phyloP scores from a whole-genome alignment of 129 eudicot genomes.

The Centrapalus pauciflorus region DNA sequence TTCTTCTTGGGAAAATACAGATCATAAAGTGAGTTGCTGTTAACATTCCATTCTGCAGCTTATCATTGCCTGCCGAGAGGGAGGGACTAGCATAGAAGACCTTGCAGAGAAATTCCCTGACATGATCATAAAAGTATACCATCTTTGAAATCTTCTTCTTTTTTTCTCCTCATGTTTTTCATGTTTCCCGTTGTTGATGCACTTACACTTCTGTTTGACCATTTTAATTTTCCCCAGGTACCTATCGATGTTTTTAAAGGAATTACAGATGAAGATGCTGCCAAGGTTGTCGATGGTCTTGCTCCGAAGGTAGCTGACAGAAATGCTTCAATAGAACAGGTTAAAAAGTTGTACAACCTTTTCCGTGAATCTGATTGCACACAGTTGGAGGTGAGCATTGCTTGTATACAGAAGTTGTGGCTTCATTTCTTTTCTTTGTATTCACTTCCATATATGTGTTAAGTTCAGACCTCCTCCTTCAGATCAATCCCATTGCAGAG shows the following conservation, averaged over 20 bases:
- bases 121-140: conserved; percentile 76
- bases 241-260: conserved; percentile 88
- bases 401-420: background rate
- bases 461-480: conserved; percentile 18
- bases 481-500: conserved; percentile 97
- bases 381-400: conserved; percentile 66
- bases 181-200: background rate
- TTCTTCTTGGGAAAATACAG: background rate
- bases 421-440: background rate
- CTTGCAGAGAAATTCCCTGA: conserved; percentile 96
- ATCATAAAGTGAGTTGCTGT: background rate
- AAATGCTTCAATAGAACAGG: conserved; percentile 85
- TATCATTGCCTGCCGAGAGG: conserved; percentile 84
- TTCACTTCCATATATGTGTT: background rate
- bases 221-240: conserved; percentile 41
- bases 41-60: conserved; percentile 40
- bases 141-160: background rate
- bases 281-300: conserved; percentile 95
- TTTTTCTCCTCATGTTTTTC: background rate
- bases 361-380: conserved; percentile 92
- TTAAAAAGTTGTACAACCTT: conserved; percentile 87
- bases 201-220: background rate
- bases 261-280: conserved; percentile 97
- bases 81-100: conserved; percentile 99
- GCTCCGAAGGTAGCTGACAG: conserved; percentile 84